Conservation (phyloP, 1,284 basidiomycete genomes). For the Coniferiporia sulphurascens region DNA sequence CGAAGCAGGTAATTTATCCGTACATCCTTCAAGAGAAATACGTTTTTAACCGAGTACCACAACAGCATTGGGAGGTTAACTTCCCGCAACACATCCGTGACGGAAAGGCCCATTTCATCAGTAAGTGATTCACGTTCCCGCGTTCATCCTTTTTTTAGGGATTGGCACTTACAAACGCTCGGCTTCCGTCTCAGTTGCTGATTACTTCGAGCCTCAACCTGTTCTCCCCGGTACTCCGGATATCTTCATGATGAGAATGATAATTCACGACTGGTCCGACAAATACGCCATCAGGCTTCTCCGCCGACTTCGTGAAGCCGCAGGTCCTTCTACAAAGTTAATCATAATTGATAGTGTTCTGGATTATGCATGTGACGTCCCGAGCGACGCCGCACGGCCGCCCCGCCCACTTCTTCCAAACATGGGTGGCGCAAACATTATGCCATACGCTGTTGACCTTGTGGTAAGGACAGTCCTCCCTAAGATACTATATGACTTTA, state of each 20-base stretch:
- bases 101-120: slow-evolving; percentile 17
- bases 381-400: neutral
- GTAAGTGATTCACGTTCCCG: neutral
- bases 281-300: slow-evolving; percentile 24
- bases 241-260: slow-evolving; percentile 25
- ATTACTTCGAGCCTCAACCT: slow-evolving; percentile 28
- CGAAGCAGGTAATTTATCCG: neutral
- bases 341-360: slow-evolving; percentile 27
- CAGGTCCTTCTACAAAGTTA: slow-evolving; percentile 24
- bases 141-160: neutral
- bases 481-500: neutral
- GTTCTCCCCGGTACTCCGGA: slow-evolving; percentile 19
- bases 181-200: slow-evolving; percentile 22
- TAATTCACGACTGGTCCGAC: slow-evolving; percentile 28
- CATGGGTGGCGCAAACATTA: slow-evolving; percentile 15
- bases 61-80: slow-evolving; percentile 7
- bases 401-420: slow-evolving; percentile 19
- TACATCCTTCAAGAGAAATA: neutral
- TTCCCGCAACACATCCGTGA: neutral
- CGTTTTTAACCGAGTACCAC: neutral
- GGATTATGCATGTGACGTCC: slow-evolving; percentile 20
- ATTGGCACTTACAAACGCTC: no score
- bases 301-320: slow-evolving; percentile 23
- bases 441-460: slow-evolving; percentile 18
- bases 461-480: slow-evolving; percentile 6